Conservation (phyloP, 2,329 filamentous ascomycete species). For the Calonectria multiphialidica region DNA sequence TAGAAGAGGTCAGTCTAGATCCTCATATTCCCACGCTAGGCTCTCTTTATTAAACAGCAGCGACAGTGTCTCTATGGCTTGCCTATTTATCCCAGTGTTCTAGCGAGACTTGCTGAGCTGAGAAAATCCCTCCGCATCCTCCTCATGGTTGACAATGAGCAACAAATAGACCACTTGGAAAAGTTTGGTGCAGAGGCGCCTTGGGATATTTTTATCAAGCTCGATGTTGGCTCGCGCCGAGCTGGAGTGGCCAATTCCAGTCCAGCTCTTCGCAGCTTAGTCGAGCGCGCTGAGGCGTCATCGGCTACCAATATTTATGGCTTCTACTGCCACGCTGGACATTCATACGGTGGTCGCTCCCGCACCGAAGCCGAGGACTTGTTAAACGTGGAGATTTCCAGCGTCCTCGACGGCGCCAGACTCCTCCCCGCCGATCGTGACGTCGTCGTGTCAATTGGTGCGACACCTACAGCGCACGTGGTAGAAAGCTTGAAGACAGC, state of each 20-base stretch:
- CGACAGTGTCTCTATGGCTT: slow-evolving; percentile 53
- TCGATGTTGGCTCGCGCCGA: slow-evolving; percentile 51
- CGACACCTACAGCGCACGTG: slow-evolving; percentile 53
- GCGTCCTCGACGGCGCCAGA: slow-evolving; percentile 46
- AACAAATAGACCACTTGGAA: slow-evolving; percentile 48
- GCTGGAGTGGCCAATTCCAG: slow-evolving; percentile 48
- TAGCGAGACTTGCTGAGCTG: slow-evolving; percentile 46
- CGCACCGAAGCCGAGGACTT: slow-evolving; percentile 46
- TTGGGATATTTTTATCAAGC: slow-evolving; percentile 53
- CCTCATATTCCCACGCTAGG: neutral
- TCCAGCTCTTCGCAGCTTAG: slow-evolving; percentile 40
- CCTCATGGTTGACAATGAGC: slow-evolving; percentile 53
- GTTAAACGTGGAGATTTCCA: slow-evolving; percentile 46
- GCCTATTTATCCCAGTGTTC: slow-evolving; percentile 51
- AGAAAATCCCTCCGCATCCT: slow-evolving; percentile 46
- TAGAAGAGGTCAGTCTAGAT: slow-evolving; percentile 50
- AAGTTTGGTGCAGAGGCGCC: slow-evolving; percentile 29
- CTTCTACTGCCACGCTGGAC: slow-evolving; percentile 54
- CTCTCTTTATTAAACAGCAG: neutral
- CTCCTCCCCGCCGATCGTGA: slow-evolving; percentile 41
- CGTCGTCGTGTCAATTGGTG: slow-evolving; percentile 49
- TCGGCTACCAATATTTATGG: slow-evolving; percentile 48
- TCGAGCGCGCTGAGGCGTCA: slow-evolving; percentile 44
- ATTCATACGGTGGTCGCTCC: slow-evolving; percentile 50
- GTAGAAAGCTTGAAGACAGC: slow-evolving; percentile 45